Evolutionary conservation across 305 asterid species (phyloP).

Genomic region (Solanum hybrid): DNA sequence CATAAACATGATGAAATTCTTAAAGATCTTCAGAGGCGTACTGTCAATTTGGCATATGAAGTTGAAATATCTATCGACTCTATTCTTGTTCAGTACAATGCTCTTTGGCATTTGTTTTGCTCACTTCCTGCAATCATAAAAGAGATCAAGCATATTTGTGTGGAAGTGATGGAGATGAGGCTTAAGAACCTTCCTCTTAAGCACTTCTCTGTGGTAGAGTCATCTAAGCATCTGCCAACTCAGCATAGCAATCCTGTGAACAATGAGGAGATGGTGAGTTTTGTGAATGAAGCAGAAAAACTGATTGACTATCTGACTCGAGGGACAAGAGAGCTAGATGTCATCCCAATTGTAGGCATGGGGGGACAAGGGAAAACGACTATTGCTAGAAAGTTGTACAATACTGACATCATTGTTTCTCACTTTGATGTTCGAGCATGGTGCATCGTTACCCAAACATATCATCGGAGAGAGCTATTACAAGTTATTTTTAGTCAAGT

Average conservation of each 20-base stretch:
- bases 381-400: too few relatives aligned
- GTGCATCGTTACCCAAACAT: too few relatives aligned
- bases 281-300: background rate
- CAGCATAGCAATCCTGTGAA: background rate
- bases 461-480: too few relatives aligned
- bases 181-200: background rate
- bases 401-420: too few relatives aligned
- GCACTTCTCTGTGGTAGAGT: accelerated
- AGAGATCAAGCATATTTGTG: background rate
- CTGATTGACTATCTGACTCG: background rate
- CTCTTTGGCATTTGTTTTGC: background rate
- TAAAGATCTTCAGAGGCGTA: background rate
- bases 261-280: background rate
- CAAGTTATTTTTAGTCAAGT: too few relatives aligned
- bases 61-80: too few relatives aligned
- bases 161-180: background rate
- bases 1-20: background rate
- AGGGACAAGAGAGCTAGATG: background rate
- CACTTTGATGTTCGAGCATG: too few relatives aligned
- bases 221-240: background rate
- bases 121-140: background rate
- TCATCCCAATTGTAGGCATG: too few relatives aligned
- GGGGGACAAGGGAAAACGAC: too few relatives aligned
- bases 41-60: too few relatives aligned
- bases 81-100: too few relatives aligned